Evolutionary conservation across 306 rosid genomes (phyloP), one percentile per base, ranked within the genome.

Genomic region (Cucumis hystrix): DNA sequence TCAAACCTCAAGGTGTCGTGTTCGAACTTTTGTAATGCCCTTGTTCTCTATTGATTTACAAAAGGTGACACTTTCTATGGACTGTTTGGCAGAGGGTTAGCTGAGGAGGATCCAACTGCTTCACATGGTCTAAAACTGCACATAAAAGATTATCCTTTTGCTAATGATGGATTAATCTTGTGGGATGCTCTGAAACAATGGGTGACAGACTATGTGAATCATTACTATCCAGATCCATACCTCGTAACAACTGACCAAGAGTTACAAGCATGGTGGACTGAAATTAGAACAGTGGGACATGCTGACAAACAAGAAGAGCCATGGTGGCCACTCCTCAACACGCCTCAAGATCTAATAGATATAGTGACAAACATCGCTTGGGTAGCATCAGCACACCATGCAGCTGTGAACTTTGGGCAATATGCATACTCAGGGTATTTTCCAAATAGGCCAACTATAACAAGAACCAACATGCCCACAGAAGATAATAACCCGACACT

Each of bases 211-310:
- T 89, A 87, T 55, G 93, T 89, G 16, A 83, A 66, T 61, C 83
- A 89, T 78, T 89, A 86, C 15, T 91, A 87, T 83, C 54, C 87
- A 1, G 51, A 81, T 6, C 21, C 23, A 78, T 82, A 14, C 47
- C 9, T 71, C 16, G 83, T 91, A 28, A 56, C 52, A 40, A 55
- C 57, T 13, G 95, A 91, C 21, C 25, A 60, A 63, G 97, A 91
- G 80, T 90, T 91, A 7, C 97, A 91, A 62, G 85, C 91, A 79
- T 91, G 97, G 95, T 89, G 97, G 97, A 88, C 83, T 52, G 94
- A 91, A 52, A 88, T 91, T 21, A 40, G 89, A 79, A 88, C 86
- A 7, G 71, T 78, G 1, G 97, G 97, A 4, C 92, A 89, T 20
- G 91, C 78, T 0, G 93, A 91, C 80, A 91, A 91, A 72, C 83